Evolutionary conservation across 441 rosid genomes (phyloP).

Genomic region (Populus hybrid): DNA sequence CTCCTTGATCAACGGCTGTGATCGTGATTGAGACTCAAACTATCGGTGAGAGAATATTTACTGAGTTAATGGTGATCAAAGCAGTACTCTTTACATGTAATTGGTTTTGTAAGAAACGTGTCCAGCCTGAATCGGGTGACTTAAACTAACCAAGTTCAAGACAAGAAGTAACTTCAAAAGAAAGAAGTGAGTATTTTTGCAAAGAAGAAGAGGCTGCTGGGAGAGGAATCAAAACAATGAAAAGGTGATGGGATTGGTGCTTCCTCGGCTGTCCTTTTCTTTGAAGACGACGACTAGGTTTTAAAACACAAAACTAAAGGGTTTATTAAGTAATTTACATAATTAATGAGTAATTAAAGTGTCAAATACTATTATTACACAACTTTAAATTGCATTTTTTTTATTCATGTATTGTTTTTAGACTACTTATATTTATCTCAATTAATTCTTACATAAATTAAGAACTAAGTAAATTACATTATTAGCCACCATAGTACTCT

Average conservation of each 20-base stretch:
- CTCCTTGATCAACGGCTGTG: not conserved
- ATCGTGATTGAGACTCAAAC: not conserved
- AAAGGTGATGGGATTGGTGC: not conserved
- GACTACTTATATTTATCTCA: no score
- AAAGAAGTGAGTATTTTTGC: not conserved
- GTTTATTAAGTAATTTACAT: not conserved
- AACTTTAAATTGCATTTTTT: not conserved
- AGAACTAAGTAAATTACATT: no score
- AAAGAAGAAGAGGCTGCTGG: not conserved
- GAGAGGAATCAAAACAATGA: not conserved
- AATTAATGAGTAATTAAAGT: not conserved
- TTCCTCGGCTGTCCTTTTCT: constrained; percentile 15
- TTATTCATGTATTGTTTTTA: no score
- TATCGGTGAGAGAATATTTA: not conserved
- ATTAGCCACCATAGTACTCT: no score
- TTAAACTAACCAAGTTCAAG: not conserved
- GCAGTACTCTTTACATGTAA: not conserved
- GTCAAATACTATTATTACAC: not conserved
- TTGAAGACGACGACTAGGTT: not conserved
- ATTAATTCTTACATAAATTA: no score
- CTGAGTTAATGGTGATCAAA: not conserved
- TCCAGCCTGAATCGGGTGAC: not conserved
- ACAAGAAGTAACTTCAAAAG: not conserved
- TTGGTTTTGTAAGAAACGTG: constrained; percentile 1
- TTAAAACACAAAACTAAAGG: not conserved